Evolutionary conservation across 2,329 filamentous ascomycete genomes (phyloP).

Genomic region (Hymenoscyphus repandus): DNA sequence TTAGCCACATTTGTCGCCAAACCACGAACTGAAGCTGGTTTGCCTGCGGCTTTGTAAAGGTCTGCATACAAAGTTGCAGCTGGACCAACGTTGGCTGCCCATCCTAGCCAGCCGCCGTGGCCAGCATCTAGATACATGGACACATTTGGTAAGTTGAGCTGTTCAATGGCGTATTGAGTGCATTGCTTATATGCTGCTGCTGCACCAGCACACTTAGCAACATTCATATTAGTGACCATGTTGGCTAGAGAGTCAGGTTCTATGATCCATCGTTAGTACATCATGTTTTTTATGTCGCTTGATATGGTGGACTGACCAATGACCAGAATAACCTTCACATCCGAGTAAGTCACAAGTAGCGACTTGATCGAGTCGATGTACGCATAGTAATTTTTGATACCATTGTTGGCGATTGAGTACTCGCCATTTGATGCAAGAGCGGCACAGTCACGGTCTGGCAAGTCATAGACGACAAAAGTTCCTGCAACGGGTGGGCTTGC

Average conservation of each 20-base stretch:
- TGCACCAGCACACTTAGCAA: conserved; percentile 49
- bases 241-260: conserved; percentile 61
- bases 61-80: conserved; percentile 43
- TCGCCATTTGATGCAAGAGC: conserved; percentile 60
- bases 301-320: conserved; percentile 37
- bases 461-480: conserved; percentile 56
- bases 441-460: conserved; percentile 59
- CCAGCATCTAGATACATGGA: conserved; percentile 60
- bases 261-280: conserved; percentile 13
- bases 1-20: conserved; percentile 54
- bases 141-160: conserved; percentile 55
- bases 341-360: conserved; percentile 48
- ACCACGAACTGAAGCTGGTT: conserved; percentile 43
- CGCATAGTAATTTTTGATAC: conserved; percentile 45
- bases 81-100: conserved; percentile 51
- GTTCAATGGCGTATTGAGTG: conserved; percentile 49
- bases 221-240: conserved; percentile 53
- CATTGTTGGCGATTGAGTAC: conserved; percentile 46
- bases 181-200: conserved; percentile 49
- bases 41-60: conserved; percentile 42
- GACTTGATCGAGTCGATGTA: conserved; percentile 51
- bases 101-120: conserved; percentile 61
- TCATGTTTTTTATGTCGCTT: neutral
- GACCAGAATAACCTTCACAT: conserved; percentile 42
- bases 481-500: conserved; percentile 41